Evolutionary conservation across 495 filamentous ascomycete genomes (phyloP).

Genomic region (Echria macrotheca): DNA sequence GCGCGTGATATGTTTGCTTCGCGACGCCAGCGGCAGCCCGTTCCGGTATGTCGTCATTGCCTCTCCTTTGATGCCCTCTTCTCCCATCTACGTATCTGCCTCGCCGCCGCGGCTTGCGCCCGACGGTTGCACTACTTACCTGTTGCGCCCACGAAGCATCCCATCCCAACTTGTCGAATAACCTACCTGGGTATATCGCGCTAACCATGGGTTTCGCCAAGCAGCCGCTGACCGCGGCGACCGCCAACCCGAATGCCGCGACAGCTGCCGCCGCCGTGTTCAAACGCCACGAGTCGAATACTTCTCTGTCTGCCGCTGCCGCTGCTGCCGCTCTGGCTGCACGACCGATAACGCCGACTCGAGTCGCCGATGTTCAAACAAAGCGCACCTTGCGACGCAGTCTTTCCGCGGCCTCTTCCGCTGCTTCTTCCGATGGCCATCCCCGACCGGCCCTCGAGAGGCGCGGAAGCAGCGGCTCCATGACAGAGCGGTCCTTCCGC

Average conservation of each 20-base stretch:
- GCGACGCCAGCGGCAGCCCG: slow-evolving; percentile 39
- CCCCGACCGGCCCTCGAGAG: slow-evolving; percentile 51
- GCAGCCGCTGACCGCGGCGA: slow-evolving; percentile 55
- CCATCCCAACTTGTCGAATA: too few relatives aligned
- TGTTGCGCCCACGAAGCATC: too few relatives aligned
- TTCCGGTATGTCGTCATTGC: slow-evolving; percentile 42
- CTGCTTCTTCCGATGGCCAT: slow-evolving; percentile 36
- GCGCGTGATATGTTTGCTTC: slow-evolving; percentile 39
- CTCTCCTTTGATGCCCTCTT: slow-evolving; percentile 1
- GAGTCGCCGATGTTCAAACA: slow-evolving; percentile 75
- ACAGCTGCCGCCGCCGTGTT: slow-evolving; percentile 78
- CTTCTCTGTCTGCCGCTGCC: slow-evolving; percentile 73
- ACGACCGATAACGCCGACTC: slow-evolving; percentile 66
- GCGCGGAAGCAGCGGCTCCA: slow-evolving; percentile 66
- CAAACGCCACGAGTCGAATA: slow-evolving; percentile 54
- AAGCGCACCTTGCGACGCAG: slow-evolving; percentile 75
- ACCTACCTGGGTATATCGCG: too few relatives aligned
- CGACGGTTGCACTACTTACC: too few relatives aligned
- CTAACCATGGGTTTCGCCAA: too few relatives aligned
- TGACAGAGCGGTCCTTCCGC: slow-evolving; percentile 82
- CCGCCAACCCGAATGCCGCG: slow-evolving; percentile 64
- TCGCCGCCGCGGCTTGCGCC: background rate
- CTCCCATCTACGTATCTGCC: slow-evolving; percentile 7
- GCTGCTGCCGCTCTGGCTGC: slow-evolving; percentile 78
- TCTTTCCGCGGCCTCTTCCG: slow-evolving; percentile 63